Conservation (phyloP, 2,329 filamentous ascomycete genomes). For the Parasarocladium wereldwijsianum region DNA sequence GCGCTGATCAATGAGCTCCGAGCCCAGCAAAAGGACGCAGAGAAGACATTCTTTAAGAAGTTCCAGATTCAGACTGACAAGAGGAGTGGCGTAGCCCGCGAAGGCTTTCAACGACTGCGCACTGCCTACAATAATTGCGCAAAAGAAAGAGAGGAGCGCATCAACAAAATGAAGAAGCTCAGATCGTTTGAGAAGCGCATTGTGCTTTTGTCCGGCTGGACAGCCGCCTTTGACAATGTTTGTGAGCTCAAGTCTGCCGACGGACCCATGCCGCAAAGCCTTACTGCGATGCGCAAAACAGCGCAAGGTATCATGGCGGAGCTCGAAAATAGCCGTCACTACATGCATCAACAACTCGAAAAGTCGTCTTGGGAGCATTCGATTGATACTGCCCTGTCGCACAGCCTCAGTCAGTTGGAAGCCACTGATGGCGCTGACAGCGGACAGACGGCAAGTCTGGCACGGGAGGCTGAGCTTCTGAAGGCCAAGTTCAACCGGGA, state of each 20-base stretch:
- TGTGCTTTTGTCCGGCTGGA: slow-evolving; percentile 76
- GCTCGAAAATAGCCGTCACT: slow-evolving; percentile 77
- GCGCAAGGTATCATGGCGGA: slow-evolving; percentile 81
- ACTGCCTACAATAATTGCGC: slow-evolving; percentile 71
- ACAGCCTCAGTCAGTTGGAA: slow-evolving; percentile 66
- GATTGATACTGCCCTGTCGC: slow-evolving; percentile 75
- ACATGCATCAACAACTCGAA: slow-evolving; percentile 72
- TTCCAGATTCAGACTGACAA: slow-evolving; percentile 86
- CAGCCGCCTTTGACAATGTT: slow-evolving; percentile 75
- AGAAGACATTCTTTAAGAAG: slow-evolving; percentile 68
- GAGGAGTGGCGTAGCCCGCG: slow-evolving; percentile 57
- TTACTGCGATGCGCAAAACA: slow-evolving; percentile 69
- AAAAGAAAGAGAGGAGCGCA: slow-evolving; percentile 63
- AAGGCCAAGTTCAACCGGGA: slow-evolving; percentile 75
- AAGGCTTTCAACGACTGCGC: slow-evolving; percentile 68
- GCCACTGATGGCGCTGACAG: slow-evolving; percentile 33
- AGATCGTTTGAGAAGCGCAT: slow-evolving; percentile 76
- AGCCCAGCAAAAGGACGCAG: slow-evolving; percentile 80
- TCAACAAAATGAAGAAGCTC: slow-evolving; percentile 66
- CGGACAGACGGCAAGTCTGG: slow-evolving; percentile 54
- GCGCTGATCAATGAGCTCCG: slow-evolving; percentile 92
- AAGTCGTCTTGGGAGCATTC: slow-evolving; percentile 77
- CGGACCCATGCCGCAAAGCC: slow-evolving; percentile 49
- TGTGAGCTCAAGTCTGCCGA: slow-evolving; percentile 54
- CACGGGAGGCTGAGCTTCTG: slow-evolving; percentile 71